Base-by-base conservation (phyloP, 2,329 filamentous ascomycete species). In the Claviceps spartinae region DNA sequence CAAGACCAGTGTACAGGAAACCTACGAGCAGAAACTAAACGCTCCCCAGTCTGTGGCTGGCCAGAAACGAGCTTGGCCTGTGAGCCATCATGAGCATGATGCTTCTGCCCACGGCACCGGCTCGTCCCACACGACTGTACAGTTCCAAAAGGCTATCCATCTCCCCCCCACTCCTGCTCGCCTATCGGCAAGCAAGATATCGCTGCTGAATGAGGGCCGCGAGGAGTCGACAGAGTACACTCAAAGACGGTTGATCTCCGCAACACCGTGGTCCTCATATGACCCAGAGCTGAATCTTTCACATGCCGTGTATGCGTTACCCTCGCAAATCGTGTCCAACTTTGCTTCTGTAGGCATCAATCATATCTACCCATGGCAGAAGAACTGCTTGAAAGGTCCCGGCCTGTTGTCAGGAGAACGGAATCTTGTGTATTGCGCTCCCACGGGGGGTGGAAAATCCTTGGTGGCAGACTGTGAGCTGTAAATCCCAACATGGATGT, bases 351-450 rank as follows among this genome's bases (percentile, higher is more conserved):
- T 86, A 41, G 85, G 85, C n/a, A 84, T 90, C 52, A 76, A 72
- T 42, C 77, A 76, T 57, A 89, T 89, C 54, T 89, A 89, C 59
- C 82, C 83, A 2, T 90, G 86, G 86, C 86, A 89, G 65, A 84
- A 84, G 49, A 80, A 82, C 53, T 90, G 86, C 60, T 72, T 90
- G 7, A 71, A 84, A 50, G 80, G 81, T 0, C 79, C 78, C 3
- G 83, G 84, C 0, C 71, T 88, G 18, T 69, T 90, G 13, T 65
- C 70, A 5, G 85, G 85, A 16, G 71, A 78, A 49, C 79, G 74
- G 56, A 88, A 87, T 58, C 71, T 90, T 9, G 82, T 89, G n/a
- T 90, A 89, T 62, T 86, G 82, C 44, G 86, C 86, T 7, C 86
- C 86, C 0, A 89, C 86, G 0, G 85, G 85, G 4, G 85, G 85